These are phyloP conservation scores for Aspergillus sp. DNA, from an alignment of 2,329 filamentous ascomycete genomes.

Conservation along the genomic window DNA sequence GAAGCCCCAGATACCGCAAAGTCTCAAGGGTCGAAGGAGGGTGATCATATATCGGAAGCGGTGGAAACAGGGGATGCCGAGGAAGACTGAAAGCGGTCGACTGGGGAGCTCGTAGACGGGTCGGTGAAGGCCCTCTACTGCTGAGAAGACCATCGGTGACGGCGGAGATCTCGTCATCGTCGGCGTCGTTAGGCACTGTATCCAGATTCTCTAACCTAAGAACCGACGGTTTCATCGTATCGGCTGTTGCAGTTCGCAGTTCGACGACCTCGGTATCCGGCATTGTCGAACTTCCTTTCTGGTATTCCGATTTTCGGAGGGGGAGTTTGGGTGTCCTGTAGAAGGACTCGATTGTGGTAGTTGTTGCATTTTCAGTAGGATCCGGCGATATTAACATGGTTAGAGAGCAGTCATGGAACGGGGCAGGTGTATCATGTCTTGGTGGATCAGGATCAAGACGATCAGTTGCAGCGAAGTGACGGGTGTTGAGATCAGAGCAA, in stretches of 20 bases:
- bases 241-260: not conserved
- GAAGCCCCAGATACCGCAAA: constrained; percentile 66
- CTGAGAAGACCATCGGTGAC: constrained; percentile 16
- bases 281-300: constrained; percentile 1
- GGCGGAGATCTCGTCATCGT: constrained; percentile 7
- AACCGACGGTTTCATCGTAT: not conserved
- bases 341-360: not conserved
- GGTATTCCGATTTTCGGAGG: not conserved
- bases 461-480: not conserved
- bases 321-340: not conserved
- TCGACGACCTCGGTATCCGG: not conserved
- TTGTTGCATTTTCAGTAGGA: constrained; percentile 1
- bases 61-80: constrained; percentile 66
- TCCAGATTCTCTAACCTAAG: constrained; percentile 5
- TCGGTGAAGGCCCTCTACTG: constrained; percentile 1
- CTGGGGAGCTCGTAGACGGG: not conserved
- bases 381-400: constrained; percentile 5
- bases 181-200: not conserved
- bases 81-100: not conserved
- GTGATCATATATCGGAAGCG: constrained; percentile 72
- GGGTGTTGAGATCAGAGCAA: not conserved
- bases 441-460: not conserved
- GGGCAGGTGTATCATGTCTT: constrained; percentile 1
- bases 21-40: constrained; percentile 66
- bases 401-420: constrained; percentile 2